Evolutionary conservation across 106 monocot genomes (phyloP), one percentile per base, ranked within the genome.

Genomic region (Phalaenopsis aphrodite): DNA sequence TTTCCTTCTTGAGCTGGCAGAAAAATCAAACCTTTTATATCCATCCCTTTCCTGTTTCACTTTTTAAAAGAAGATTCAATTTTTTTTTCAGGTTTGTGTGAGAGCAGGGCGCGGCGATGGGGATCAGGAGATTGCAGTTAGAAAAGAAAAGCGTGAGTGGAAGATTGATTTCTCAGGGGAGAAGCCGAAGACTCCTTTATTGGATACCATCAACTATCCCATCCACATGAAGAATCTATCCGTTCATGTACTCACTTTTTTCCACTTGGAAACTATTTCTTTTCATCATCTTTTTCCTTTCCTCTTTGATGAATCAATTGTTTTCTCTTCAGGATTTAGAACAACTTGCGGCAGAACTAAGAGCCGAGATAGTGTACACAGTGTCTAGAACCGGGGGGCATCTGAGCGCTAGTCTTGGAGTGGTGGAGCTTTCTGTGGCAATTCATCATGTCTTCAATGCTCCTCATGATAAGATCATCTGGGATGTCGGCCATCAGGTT

Each of bases 401-500:
- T 64, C 78, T 96, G 79, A 91, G 93, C 78, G 43, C 96, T 1
- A 96, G 91, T 77, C 81, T 96, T 2, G 93, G 93, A 11, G 96
- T 96, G 46, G 96, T 96, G 77, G 96, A 96, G 79, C 77, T 96
- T 23, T 5, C 93, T 1, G 91, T 93, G 49, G 96, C 96, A 11
- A 83, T 96, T 42, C 96, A 96, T 79, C 88, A 93, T 82, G 93
- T 90, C 8, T 96, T 96, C 84, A 81, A 91, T 47, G 83, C 88
- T 37, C 96, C 96, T 5, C 82, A 93, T 12, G 96, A 96, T 39
- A 93, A 90, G 87, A 89, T 96, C 84, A 85, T 96, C 17, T 93
- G 96, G 96, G 96, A 96, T 82, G 96, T 93, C 47, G 96, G 96
- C 3, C 93, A 96, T 77, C 95, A 95, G 92, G 95, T 90, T 4